Evolutionary conservation across 371 early-diverging fungal genomes (phyloP).

Genomic region (Lichtheimia corymbifera): DNA sequence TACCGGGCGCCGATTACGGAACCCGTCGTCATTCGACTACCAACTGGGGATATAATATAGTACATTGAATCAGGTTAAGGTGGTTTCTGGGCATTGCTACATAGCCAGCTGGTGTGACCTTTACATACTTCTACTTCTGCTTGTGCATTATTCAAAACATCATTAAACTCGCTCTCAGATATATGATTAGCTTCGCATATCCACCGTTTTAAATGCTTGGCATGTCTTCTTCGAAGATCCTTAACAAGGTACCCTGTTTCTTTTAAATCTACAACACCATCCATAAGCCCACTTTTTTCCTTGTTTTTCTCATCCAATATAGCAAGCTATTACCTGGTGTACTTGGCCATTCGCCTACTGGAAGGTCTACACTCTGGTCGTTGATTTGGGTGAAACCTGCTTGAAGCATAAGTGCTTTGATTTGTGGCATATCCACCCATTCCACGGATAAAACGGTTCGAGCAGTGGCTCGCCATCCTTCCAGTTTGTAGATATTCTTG

Average conservation of each 20-base stretch:
- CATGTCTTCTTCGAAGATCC: slow-evolving; percentile 2
- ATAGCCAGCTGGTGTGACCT: background rate
- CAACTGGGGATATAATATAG: too few relatives aligned
- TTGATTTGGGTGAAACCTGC: background rate
- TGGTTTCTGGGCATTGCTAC: slow-evolving; percentile 8
- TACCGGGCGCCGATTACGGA: too few relatives aligned
- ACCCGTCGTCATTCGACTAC: too few relatives aligned
- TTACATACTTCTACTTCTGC: slow-evolving; percentile 3
- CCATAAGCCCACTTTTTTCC: background rate
- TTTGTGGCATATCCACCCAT: background rate
- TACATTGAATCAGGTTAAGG: too few relatives aligned
- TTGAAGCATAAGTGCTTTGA: background rate
- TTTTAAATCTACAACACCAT: slow-evolving; percentile 1
- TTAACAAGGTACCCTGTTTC: slow-evolving; percentile 9
- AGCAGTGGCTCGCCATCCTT: background rate
- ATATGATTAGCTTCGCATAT: background rate
- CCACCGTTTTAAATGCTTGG: background rate
- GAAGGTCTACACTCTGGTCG: background rate
- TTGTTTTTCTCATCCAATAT: background rate
- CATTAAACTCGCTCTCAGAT: background rate
- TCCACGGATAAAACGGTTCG: background rate
- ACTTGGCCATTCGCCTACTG: slow-evolving; percentile 10
- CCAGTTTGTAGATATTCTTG: background rate
- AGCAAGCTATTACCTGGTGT: slow-evolving; percentile 1
- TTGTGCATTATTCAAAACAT: background rate